Conservation (phyloP, 192 early-diverging fungal genomes). For the Backusella tarrabulga region DNA sequence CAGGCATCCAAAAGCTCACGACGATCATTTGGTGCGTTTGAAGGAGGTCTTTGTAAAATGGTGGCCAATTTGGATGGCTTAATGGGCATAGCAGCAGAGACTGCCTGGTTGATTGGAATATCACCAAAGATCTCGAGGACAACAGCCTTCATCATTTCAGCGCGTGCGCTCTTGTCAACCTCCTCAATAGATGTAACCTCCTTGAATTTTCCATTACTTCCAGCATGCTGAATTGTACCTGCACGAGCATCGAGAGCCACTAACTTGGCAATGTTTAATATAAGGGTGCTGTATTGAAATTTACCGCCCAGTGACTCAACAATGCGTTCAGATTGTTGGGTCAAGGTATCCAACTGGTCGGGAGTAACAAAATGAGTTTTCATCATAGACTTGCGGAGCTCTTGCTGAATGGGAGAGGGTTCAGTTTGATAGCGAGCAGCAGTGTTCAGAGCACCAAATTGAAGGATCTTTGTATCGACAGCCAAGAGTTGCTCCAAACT, state of each 20-base stretch:
- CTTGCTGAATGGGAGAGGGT: not conserved
- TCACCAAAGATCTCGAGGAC: slow-evolving; percentile 23
- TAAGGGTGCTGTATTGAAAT: slow-evolving; percentile 2
- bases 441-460: slow-evolving; percentile 16
- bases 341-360: not conserved
- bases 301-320: slow-evolving; percentile 3
- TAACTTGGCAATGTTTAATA: slow-evolving; percentile 5
- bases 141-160: slow-evolving; percentile 14
- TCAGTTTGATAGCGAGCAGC: slow-evolving; percentile 3
- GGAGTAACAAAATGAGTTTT: slow-evolving; percentile 8
- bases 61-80: slow-evolving; percentile 14
- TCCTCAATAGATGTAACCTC: not conserved
- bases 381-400: not conserved
- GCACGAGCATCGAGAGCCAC: slow-evolving; percentile 12
- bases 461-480: slow-evolving; percentile 2
- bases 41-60: not conserved
- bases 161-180: not conserved
- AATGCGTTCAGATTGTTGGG: not conserved
- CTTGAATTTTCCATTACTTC: not conserved
- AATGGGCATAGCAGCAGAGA: slow-evolving; percentile 24
- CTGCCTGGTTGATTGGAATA: slow-evolving; percentile 23
- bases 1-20: slow-evolving; percentile 18
- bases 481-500: not conserved
- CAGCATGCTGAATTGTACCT: not conserved
- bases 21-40: not conserved